Evolutionary conservation across 495 filamentous ascomycete genomes (phyloP).

Genomic region (Penicillium angulare): DNA sequence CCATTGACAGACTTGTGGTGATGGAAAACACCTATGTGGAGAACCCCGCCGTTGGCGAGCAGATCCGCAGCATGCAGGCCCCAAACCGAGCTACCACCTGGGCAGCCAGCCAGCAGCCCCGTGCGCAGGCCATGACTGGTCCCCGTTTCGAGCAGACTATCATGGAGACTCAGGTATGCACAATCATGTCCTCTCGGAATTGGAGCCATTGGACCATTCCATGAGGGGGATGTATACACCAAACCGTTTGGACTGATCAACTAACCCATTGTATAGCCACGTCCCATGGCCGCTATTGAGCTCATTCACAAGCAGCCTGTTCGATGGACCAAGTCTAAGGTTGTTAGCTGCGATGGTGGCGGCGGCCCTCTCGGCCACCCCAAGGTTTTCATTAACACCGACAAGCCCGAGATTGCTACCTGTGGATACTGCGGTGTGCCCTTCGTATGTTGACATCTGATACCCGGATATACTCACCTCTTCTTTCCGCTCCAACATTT

Average conservation of each 20-base stretch:
- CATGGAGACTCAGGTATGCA: conserved; percentile 79
- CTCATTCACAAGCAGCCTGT: conserved; percentile 96
- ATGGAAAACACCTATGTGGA: conserved; percentile 53
- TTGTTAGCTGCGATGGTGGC: conserved; percentile 89
- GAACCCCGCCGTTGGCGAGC: conserved; percentile 58
- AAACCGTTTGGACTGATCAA: too few relatives aligned
- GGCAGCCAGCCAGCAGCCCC: conserved; percentile 78
- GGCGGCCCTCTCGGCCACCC: conserved; percentile 92
- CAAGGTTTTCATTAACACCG: conserved; percentile 92
- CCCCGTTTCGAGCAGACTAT: conserved; percentile 97
- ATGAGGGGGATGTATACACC: too few relatives aligned
- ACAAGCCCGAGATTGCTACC: conserved; percentile 88
- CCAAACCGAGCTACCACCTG: conserved; percentile 81
- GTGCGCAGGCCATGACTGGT: conserved; percentile 80
- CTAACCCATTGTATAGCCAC: conserved; percentile 58
- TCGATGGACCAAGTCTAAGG: conserved; percentile 76
- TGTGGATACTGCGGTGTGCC: conserved; percentile 96
- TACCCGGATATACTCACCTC: too few relatives aligned
- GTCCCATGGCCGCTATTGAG: conserved; percentile 84
- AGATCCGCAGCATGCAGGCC: conserved; percentile 66
- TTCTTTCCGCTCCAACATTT: too few relatives aligned
- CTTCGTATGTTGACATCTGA: conserved; percentile 76
- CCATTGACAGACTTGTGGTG: conserved; percentile 47
- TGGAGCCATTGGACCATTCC: background rate
- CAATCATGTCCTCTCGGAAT: background rate